Base-by-base conservation (phyloP, 2,329 filamentous ascomycete genomes). In the Fusarium sp. region DNA sequence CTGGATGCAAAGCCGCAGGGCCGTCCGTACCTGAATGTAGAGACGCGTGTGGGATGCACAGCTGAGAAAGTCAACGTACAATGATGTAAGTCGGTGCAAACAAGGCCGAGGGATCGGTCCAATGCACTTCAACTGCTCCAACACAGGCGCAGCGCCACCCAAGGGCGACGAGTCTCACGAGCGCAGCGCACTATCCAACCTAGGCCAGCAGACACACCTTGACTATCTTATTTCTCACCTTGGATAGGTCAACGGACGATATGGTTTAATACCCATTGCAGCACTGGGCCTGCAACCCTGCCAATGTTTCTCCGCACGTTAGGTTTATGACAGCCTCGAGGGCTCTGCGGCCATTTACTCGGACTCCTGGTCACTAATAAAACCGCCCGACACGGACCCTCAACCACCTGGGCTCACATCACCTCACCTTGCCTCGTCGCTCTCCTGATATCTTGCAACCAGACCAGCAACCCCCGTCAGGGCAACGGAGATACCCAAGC, bases 31-130 rank as follows among this genome's bases (percentile, higher is more conserved):
- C 67, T 69, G 67, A 56, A 40, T 22, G 44, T 42, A 51, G 49
- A 61, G 46, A 51, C 48, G 40, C 38, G 62, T 68, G 65, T 58
- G 58, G 63, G 64, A 66, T 67, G 63, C 57, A 66, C 44, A 66
- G 51, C 40, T 66, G 45, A 59, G 20, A 45, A 49, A 53, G 43
- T 38, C 40, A 58, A 46, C 39, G 72, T 70, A 65, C 68, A 74
- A 74, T 74, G 72, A 74, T 74, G 72, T 73, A 74, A 73, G 72
- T 73, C 52, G 49, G 58, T 57, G 45, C 50, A 71, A 65, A 72
- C 54, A 44, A 62, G 54, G 58, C 62, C 57, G 65, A 63, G 64
- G 51, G 66, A 54, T 56, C 63, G 38, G 57, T 63, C 46, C 64
- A 63, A 68, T 64, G 58, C 31, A 56, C 48, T 51, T 44, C 28